Base-by-base conservation (phyloP, 1,284 basidiomycete genomes). In the Pisolithus thermaeus region DNA sequence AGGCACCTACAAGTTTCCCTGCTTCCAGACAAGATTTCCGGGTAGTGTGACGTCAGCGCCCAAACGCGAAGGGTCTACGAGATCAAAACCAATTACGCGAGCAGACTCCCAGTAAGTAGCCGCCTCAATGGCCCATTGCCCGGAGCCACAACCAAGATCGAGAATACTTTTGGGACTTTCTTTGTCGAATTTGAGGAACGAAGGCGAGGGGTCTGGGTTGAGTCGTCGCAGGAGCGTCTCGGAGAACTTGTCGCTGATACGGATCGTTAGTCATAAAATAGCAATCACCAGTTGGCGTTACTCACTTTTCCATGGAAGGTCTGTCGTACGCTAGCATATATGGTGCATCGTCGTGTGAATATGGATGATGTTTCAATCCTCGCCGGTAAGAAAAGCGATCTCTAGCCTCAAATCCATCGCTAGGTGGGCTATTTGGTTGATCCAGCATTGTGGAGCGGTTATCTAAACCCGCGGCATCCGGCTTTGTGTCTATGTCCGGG, bases 131-230 rank as follows among this genome's bases (percentile, higher is more conserved):
- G 80, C 71, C 87, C 87, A 90, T 40, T 75, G 60, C 1, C 86
- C 86, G 49, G 75, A 61, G 4, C 87, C 87, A 65, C 85, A 88
- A 6, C 87, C 87, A 16, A 90, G 68, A 59, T 89, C 87, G 9
- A 90, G 74, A 27, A 84, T 79, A n/a, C 69, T 67, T 1, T 63
- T 57, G 1, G 85, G 85, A 1, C 73, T 72, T 25, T 69, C 71
- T 40, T 73, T 71, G n/a, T 71, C 68, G 56, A 77, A 81, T 55
- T 79, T 68, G 50, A 78, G 73, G 58, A 89, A 88, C 4, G 77
- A 77, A 0, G 84, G 85, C 0, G 72, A 73, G 8, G 72, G 70
- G 7, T 67, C 71, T 2, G 71, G 64, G 47, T 73, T 78, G 25
- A 86, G 67, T 30, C 76, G 76, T 38, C 71, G 73, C 25, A 85